Conservation (phyloP, 2,329 filamentous ascomycete species). For the Talaromyces verruculosus region DNA sequence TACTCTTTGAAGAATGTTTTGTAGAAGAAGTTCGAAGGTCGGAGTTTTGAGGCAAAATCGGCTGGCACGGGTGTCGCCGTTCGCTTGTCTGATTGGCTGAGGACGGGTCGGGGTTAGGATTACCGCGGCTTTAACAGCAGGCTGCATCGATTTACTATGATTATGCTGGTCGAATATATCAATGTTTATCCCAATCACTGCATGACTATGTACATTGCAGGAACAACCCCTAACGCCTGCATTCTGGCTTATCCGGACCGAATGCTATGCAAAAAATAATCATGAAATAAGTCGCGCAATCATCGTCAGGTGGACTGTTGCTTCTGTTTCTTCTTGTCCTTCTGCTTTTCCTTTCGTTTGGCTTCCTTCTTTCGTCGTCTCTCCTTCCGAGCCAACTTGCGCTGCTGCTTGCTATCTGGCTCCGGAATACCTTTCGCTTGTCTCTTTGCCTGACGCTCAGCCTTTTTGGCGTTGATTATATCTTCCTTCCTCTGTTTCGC, state of each 20-base stretch:
- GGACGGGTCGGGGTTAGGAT: constrained; percentile 1
- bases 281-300: neutral
- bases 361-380: constrained; percentile 8
- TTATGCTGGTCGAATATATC: neutral
- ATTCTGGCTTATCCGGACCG: neutral
- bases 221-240: neutral
- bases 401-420: constrained; percentile 1
- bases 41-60: constrained; percentile 30
- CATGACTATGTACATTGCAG: neutral
- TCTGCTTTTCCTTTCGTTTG: constrained; percentile 17
- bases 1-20: constrained; percentile 4
- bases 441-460: constrained; percentile 9
- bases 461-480: constrained; percentile 9
- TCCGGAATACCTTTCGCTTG: constrained; percentile 7
- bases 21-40: constrained; percentile 28
- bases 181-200: too few species aligned
- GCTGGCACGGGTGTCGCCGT: constrained; percentile 19
- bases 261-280: constrained; percentile 3
- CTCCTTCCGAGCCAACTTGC: constrained; percentile 1
- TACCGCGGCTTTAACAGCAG: constrained; percentile 11
- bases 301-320: neutral
- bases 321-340: constrained; percentile 18
- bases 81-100: constrained; percentile 12
- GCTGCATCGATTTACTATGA: neutral
- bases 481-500: constrained; percentile 19